A percentile compares a stretch with the other conserved stretches of the same genome.
phyloP scores from a whole-genome alignment of 2,329 filamentous ascomycete species.

The Pseudocercospora eumusae region DNA sequence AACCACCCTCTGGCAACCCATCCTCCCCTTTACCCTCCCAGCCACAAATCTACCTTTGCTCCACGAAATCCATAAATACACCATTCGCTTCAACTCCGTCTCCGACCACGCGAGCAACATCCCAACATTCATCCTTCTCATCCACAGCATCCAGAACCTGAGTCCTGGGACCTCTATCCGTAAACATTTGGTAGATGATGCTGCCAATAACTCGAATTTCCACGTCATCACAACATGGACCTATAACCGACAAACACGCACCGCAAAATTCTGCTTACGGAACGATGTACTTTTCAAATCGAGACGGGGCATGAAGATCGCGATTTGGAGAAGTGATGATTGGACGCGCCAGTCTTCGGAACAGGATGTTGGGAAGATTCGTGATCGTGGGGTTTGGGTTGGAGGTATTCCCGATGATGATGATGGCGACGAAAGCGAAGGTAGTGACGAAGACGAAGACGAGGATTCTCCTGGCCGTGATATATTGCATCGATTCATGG shows the following conservation, averaged over 20 bases:
- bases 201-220: not conserved
- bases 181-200: not conserved
- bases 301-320: constrained; percentile 10
- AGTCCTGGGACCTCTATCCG: constrained; percentile 7
- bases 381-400: no score
- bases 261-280: constrained; percentile 24
- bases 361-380: no score
- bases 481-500: no score
- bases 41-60: constrained; percentile 10
- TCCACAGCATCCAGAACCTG: constrained; percentile 10
- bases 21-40: constrained; percentile 20
- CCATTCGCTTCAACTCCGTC: constrained; percentile 10
- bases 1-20: constrained; percentile 18
- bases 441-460: no score
- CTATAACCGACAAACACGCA: constrained; percentile 9
- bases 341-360: constrained; percentile 14
- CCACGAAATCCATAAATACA: constrained; percentile 18
- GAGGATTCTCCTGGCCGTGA: no score
- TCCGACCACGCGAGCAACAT: not conserved
- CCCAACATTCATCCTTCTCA: constrained; percentile 15
- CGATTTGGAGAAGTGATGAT: constrained; percentile 22
- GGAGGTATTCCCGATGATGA: no score
- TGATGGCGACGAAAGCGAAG: no score
- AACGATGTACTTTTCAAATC: constrained; percentile 14
- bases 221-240: constrained; percentile 23